These are phyloP conservation scores for sorghum (Sorghum bicolor) DNA, from an alignment of 176 grass and related monocot genomes.

Conservation along the genomic window DNA sequence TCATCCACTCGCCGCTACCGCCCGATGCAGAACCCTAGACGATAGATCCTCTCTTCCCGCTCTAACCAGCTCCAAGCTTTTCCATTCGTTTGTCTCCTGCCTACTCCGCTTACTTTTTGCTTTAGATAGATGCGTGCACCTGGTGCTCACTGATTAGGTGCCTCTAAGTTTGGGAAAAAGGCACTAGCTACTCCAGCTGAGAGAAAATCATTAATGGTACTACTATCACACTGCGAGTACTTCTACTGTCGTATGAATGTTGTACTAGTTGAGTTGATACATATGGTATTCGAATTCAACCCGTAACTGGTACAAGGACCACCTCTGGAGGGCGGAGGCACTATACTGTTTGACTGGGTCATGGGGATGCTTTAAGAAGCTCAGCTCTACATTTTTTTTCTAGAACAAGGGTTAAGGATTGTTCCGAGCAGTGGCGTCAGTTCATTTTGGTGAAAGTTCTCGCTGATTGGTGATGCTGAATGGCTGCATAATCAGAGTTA, in stretches of 20 bases:
- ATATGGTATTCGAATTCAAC: background rate
- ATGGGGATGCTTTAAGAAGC: background rate
- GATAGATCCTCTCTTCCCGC: conserved; percentile 28
- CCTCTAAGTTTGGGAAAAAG: background rate
- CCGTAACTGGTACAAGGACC: conserved; percentile 12
- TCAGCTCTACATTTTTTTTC: background rate
- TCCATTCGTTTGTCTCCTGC: background rate
- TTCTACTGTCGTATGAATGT: background rate
- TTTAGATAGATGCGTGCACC: background rate
- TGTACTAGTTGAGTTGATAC: no score
- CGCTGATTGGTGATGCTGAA: background rate
- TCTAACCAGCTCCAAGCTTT: background rate
- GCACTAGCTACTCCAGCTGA: background rate
- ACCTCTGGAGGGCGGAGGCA: background rate
- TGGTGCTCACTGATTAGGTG: background rate
- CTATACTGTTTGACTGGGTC: background rate
- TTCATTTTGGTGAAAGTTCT: background rate
- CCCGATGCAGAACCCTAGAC: background rate
- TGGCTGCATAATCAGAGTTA: background rate
- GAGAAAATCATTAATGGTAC: conserved; percentile 7
- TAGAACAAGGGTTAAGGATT: background rate
- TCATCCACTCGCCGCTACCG: background rate
- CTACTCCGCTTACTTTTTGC: background rate
- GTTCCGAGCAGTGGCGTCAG: background rate
- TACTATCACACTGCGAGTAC: background rate